Evolutionary conservation across 257 asterid genomes (phyloP), one percentile per base, ranked within the genome.

Genomic region (Capsicum pubescens): DNA sequence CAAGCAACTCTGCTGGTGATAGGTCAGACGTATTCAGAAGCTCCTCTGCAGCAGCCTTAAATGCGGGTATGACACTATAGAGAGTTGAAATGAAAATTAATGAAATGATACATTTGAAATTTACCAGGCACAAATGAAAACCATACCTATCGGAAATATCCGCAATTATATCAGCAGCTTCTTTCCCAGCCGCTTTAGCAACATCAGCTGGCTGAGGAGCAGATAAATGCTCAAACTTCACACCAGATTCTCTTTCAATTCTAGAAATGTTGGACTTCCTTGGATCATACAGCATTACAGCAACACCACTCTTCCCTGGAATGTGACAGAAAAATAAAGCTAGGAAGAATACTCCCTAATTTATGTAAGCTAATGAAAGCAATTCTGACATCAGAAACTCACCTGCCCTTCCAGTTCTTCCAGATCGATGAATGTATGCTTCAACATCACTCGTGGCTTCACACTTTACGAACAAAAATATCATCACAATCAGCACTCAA

Each of bases 401-500:
- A 93, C 99, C 99, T 39, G 99, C 99, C 87, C 99, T 90, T 55
- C 99, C 99, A 19, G 99, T 97, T 83, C 99, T 89, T 83, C 99
- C 99, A 90, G 99, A 97, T 17, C 99, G 93, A 91, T 97, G 99
- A 87, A 97, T 97, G 90, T 97, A 97, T 63, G 95, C 98, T 88
- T 95, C 99, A 15, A 95, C 99, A 83, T 95, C 98, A 82, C 93
- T 94, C 46, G 99, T 98, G 6, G 99, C 98, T 87, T 97, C 99
- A 86, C 98, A 97, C 99, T 96, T 64, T 11, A 26, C 44, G 58
- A 87, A 59, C 80, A 88, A 13, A 82, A 69, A 36, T 64, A 66
- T 79, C 17, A 77, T 81, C 19, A 71, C 48, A 71, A 76, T 84
- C 84, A 89, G 77, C 80, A 39, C 11, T 44, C 55, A 16, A 32